A percentile compares a stretch with the other conserved stretches of the same genome.
Evolutionary conservation across 768 basidiomycete species (phyloP).

Genomic region (Hygrocybe coccinea): DNA sequence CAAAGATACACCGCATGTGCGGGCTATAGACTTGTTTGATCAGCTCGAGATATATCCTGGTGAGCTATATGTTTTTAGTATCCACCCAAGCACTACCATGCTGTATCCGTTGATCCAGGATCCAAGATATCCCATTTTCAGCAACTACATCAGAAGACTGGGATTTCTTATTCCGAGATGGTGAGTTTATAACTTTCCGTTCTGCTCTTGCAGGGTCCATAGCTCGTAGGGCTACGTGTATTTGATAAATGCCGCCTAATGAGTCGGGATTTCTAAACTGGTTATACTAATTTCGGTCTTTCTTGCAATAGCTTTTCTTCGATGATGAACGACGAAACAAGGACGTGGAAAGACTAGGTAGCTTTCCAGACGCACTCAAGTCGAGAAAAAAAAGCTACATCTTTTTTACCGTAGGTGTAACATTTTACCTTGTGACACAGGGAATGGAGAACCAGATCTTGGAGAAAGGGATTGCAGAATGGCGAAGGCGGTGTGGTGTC

Average conservation of each 20-base stretch:
- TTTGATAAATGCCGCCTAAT: too few species aligned
- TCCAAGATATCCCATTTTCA: slow-evolving; percentile 83
- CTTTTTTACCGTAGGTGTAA: slow-evolving; percentile 52
- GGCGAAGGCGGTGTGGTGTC: slow-evolving; percentile 39
- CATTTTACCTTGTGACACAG: slow-evolving; percentile 64
- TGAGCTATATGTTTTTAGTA: slow-evolving; percentile 16
- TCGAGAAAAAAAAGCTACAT: too few species aligned
- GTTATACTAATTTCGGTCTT: too few species aligned
- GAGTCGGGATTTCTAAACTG: too few species aligned
- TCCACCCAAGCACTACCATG: neutral
- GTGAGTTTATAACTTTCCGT: slow-evolving; percentile 30
- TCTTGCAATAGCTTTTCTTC: slow-evolving; percentile 50
- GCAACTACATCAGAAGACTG: slow-evolving; percentile 64
- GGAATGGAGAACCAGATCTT: slow-evolving; percentile 62
- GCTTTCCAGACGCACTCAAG: slow-evolving; percentile 5
- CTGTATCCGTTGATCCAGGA: slow-evolving; percentile 43
- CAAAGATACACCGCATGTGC: slow-evolving; percentile 28
- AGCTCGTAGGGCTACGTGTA: neutral
- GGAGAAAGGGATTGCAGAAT: slow-evolving; percentile 64
- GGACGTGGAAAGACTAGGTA: slow-evolving; percentile 59
- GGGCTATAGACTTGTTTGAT: slow-evolving; percentile 62
- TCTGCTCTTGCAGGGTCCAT: too few species aligned
- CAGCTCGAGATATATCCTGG: slow-evolving; percentile 73
- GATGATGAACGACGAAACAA: slow-evolving; percentile 65
- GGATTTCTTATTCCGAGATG: slow-evolving; percentile 78